A percentile compares a stretch with the other conserved stretches of the same genome.
These are phyloP conservation scores for Penicillium crystallinum DNA, from an alignment of 495 filamentous ascomycete species.

Conservation along the genomic window DNA sequence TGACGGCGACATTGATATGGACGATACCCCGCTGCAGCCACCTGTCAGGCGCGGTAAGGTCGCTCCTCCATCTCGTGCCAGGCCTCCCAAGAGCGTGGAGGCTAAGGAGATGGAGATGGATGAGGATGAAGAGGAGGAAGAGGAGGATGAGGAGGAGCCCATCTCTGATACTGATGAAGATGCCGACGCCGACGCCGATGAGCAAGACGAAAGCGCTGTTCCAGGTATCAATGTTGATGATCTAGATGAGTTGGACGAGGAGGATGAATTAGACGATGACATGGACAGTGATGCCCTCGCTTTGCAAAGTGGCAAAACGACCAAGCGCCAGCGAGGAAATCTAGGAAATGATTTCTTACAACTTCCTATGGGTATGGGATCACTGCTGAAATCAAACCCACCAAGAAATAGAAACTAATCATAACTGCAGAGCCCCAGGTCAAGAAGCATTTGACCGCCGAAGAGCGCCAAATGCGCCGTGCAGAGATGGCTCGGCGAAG, in stretches of 20 bases:
- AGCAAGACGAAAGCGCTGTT: conserved; percentile 43
- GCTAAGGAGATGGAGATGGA: conserved; percentile 56
- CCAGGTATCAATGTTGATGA: conserved; percentile 35
- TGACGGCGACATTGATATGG: conserved; percentile 54
- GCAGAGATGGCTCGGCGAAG: conserved; percentile 93
- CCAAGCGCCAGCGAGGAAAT: conserved; percentile 76
- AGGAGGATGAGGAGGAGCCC: conserved; percentile 53
- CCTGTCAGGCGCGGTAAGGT: conserved; percentile 31
- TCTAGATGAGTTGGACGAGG: conserved; percentile 50
- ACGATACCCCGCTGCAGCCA: conserved; percentile 45
- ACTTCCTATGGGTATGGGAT: conserved; percentile 67
- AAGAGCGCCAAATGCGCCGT: conserved; percentile 91
- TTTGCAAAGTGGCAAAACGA: conserved; percentile 75
- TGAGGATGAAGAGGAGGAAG: conserved; percentile 44
- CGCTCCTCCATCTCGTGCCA: conserved; percentile 27
- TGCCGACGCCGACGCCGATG: conserved; percentile 48
- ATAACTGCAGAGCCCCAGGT: conserved; percentile 77
- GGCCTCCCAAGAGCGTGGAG: conserved; percentile 49
- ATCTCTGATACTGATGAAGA: conserved; percentile 45
- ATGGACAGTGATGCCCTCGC: conserved; percentile 57
- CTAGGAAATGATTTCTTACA: conserved; percentile 71
- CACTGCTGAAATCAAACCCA: neutral
- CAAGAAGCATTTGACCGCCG: conserved; percentile 87
- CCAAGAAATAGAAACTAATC: conserved; percentile 9
- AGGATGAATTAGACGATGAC: conserved; percentile 57